A percentile compares a stretch with the other conserved stretches of the same genome.
Conservation (phyloP, 148 eudicot species). For the Rhododendron mucronatum region DNA sequence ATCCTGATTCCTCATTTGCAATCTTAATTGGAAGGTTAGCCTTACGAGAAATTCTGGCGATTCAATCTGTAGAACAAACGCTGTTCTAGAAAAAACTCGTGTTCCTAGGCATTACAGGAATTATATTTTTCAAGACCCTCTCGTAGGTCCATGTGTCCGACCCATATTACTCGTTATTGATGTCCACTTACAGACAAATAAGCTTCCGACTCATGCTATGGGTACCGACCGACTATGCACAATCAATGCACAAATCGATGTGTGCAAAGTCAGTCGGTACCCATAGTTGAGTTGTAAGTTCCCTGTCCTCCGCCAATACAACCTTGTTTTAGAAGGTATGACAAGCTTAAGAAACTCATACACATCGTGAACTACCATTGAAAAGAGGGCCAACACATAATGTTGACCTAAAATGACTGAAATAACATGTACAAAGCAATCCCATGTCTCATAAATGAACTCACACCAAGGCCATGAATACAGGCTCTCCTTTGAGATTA, state of each 20-base stretch:
- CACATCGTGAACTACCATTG: background rate
- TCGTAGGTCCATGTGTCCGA: background rate
- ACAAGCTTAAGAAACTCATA: background rate
- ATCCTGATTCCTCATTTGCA: background rate
- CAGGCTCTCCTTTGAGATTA: background rate
- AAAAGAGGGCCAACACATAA: background rate
- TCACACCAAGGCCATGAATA: background rate
- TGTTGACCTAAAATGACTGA: background rate
- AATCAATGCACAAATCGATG: no score
- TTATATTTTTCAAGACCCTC: background rate
- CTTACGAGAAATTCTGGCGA: background rate
- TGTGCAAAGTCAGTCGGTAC: background rate
- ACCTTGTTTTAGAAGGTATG: background rate
- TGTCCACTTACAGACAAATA: no score
- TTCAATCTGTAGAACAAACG: background rate
- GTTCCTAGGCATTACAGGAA: background rate
- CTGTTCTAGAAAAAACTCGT: background rate
- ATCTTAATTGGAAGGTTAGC: background rate
- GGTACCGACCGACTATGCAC: no score
- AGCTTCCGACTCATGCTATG: no score
- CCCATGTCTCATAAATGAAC: background rate
- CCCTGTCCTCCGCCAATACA: background rate
- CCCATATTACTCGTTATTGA: no score
- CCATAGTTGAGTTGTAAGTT: background rate
- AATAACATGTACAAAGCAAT: constrained; percentile 3